A percentile compares a stretch with the other conserved stretches of the same genome.
phyloP scores from a whole-genome alignment of 495 filamentous ascomycete genomes.

The Tuber brumale region DNA sequence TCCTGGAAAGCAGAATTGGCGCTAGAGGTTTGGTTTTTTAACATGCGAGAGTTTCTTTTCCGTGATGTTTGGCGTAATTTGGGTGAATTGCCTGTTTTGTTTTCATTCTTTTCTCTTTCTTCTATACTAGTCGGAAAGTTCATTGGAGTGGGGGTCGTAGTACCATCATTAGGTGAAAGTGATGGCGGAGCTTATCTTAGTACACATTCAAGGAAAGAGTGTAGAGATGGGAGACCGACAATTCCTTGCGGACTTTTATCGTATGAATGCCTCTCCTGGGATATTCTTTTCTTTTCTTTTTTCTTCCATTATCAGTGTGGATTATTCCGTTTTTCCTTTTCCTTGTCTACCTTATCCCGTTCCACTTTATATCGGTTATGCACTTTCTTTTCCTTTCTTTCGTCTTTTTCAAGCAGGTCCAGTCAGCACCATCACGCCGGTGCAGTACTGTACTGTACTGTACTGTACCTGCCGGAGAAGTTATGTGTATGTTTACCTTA shows the following conservation, averaged over 20 bases:
- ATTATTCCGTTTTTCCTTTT: not conserved
- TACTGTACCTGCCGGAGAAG: not conserved
- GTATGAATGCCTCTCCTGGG: not conserved
- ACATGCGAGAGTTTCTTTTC: slow-evolving; percentile 9
- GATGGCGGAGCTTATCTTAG: not conserved
- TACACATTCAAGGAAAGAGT: not conserved
- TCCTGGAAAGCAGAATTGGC: slow-evolving; percentile 28
- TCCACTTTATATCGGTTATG: not conserved
- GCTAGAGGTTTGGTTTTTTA: slow-evolving; percentile 18
- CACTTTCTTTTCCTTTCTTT: not conserved
- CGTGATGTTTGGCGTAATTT: slow-evolving; percentile 36
- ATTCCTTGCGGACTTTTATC: not conserved
- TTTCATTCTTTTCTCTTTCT: slow-evolving; percentile 16
- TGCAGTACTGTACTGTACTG: no score
- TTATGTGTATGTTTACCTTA: slow-evolving; percentile 3
- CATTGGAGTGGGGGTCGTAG: not conserved
- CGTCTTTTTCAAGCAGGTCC: no score
- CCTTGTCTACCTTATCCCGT: not conserved
- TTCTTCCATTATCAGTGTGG: no score
- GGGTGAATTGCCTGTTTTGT: slow-evolving; percentile 25
- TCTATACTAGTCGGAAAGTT: not conserved
- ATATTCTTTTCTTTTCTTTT: not conserved
- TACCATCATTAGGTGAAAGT: not conserved
- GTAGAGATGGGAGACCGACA: slow-evolving; percentile 1
- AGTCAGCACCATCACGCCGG: not conserved